These are phyloP conservation scores for Monascus purpureus DNA, from an alignment of 495 filamentous ascomycete species.

Conservation along the genomic window DNA sequence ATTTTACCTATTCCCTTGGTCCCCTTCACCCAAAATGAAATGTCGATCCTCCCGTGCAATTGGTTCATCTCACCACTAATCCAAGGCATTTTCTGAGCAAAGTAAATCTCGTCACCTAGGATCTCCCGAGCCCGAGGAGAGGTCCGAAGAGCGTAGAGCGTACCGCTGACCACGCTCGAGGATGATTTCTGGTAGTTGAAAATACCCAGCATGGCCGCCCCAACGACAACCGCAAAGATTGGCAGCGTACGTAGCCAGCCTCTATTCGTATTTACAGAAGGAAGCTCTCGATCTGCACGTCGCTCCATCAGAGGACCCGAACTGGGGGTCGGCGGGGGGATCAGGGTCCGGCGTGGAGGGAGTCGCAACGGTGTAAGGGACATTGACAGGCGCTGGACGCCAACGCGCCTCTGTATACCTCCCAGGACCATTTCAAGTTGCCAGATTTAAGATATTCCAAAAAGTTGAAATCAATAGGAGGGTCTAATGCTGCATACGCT, in stretches of 20 bases:
- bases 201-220: slow-evolving; percentile 58
- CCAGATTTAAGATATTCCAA: not conserved
- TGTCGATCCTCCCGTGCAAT: slow-evolving; percentile 80
- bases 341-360: slow-evolving; percentile 27
- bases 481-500: no score
- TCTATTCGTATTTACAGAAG: slow-evolving; percentile 23
- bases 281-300: slow-evolving; percentile 68
- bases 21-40: slow-evolving; percentile 77
- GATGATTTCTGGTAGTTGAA: slow-evolving; percentile 98
- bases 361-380: slow-evolving; percentile 4
- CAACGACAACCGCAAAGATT: slow-evolving; percentile 44
- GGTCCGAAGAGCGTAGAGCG: slow-evolving; percentile 81
- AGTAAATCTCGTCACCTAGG: slow-evolving; percentile 89
- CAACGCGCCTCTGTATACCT: slow-evolving; percentile 7
- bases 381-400: slow-evolving; percentile 5
- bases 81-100: slow-evolving; percentile 77
- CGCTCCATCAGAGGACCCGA: slow-evolving; percentile 65
- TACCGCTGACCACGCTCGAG: slow-evolving; percentile 66
- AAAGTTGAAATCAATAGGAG: no score
- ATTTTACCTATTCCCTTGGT: slow-evolving; percentile 57
- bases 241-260: slow-evolving; percentile 42
- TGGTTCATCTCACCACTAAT: slow-evolving; percentile 90
- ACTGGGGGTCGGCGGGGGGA: slow-evolving; percentile 31
- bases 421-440: slow-evolving; percentile 8
- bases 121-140: slow-evolving; percentile 55